Evolutionary conservation across 2,329 filamentous ascomycete genomes (phyloP), one percentile per base, ranked within the genome.

Genomic region (Podosphaera fusca): DNA sequence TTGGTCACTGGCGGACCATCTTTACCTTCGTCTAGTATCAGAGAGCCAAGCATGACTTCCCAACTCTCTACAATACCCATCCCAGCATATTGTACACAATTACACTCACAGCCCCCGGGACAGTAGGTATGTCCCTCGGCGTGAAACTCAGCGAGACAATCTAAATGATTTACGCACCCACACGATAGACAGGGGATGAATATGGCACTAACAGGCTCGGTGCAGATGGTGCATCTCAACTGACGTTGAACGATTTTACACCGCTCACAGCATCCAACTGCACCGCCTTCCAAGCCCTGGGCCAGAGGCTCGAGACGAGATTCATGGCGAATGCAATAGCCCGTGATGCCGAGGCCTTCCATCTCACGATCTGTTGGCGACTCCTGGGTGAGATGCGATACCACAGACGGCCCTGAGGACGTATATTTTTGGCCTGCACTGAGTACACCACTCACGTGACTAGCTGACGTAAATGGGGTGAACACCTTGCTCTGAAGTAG

Each of bases 61-160:
- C 79, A 81, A 29, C 76, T 78, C 65, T 82, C 80, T 7, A 82
- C 74, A 46, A 78, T 71, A 0, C 77, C 79, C 52, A 70, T 73
- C 58, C 70, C 71, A 0, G 79, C 78, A 60, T 81, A 75, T 12
- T 75, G 71, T 0, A 75, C 71, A 62, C 80, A 84, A 58, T 77
- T 71, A 63, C 80, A 84, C 64, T 82, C 80, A 63, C 82, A 80
- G 1, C 79, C 80, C 0, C 78, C 79, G 0, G 80, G 78, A 57
- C 80, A 84, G 52, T 74, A 67, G 1, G 69, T 74, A 65, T 80
- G 77, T 30, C 65, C 66, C 14, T 55, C 55, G 2, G 58, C 58
- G 38, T 66, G 65, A 55, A 67, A 68, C 40, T 62, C 61, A 4
- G 59, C 51, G 2, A 67, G 57, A 52, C 80, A 84, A 7, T 70